phyloP scores from a whole-genome alignment of 2,329 filamentous ascomycete species.

The Monilinia aucupariae region DNA sequence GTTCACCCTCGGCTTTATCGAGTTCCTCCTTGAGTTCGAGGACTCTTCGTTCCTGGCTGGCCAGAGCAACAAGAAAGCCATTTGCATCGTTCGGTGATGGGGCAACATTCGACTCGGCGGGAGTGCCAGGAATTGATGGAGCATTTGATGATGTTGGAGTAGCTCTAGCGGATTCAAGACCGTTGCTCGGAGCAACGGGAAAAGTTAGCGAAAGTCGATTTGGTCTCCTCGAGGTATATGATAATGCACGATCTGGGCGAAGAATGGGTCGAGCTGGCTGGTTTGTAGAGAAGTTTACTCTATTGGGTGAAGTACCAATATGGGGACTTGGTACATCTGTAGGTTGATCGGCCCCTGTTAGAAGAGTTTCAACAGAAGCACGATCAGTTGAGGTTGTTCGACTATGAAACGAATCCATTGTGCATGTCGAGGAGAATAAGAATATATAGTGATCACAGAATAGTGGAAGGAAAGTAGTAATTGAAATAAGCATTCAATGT shows the following conservation, averaged over 20 bases:
- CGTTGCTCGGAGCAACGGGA: conserved; percentile 30
- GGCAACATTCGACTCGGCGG: conserved; percentile 23
- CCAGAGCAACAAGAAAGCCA: conserved; percentile 76
- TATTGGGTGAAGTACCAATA: conserved; percentile 29
- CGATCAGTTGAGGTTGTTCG: conserved; percentile 31
- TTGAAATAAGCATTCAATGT: conserved; percentile 26
- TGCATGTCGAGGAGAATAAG: conserved; percentile 27
- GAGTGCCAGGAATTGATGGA: conserved; percentile 29
- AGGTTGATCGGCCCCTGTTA: conserved; percentile 27
- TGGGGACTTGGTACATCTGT: conserved; percentile 28
- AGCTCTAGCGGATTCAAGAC: conserved; percentile 27
- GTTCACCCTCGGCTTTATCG: conserved; percentile 70
- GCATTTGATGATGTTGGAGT: conserved; percentile 32
- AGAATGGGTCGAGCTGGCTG: conserved; percentile 22
- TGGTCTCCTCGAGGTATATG: conserved; percentile 29
- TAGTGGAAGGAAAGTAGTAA: conserved; percentile 23
- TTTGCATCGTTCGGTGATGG: conserved; percentile 31
- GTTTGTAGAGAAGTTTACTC: conserved; percentile 21
- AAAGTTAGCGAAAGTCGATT: conserved; percentile 35
- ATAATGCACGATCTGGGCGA: conserved; percentile 28
- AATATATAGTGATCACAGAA: conserved; percentile 22
- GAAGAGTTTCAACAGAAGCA: conserved; percentile 33
- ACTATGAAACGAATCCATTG: conserved; percentile 29
- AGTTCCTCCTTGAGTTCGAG: conserved; percentile 89
- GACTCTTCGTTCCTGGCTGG: conserved; percentile 84